Percentiles rank a stretch among this genome's conserved stretches.
Conservation (phyloP, 305 asterid species). For the Petunia hybrid region DNA sequence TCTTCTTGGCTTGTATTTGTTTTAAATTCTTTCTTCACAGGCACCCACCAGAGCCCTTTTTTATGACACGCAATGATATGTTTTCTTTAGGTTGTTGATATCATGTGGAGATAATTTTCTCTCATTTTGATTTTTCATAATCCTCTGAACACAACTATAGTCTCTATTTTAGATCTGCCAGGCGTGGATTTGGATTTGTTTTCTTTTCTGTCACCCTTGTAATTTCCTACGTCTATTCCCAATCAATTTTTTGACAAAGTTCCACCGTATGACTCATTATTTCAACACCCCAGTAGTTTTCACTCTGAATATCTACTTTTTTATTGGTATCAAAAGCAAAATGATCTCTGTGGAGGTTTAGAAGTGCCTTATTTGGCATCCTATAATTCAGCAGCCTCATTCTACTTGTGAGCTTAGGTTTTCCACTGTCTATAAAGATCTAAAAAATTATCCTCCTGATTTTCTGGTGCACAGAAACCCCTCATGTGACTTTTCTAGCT, state of each 20-base stretch:
- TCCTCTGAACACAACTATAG: neutral
- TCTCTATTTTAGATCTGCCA: neutral
- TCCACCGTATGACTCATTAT: neutral
- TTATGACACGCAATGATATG: neutral
- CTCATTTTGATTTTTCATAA: neutral
- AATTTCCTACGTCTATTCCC: neutral
- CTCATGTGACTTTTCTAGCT: neutral
- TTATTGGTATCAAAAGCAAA: neutral
- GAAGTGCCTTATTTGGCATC: neutral
- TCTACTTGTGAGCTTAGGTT: neutral
- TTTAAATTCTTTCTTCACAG: neutral
- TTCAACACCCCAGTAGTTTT: neutral
- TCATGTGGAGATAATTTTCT: neutral
- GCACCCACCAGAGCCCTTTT: neutral
- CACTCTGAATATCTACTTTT: neutral
- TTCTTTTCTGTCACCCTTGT: neutral
- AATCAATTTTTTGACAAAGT: neutral
- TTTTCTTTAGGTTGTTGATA: neutral
- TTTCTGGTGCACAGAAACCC: neutral
- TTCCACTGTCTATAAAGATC: neutral
- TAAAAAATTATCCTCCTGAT: conserved; percentile 13
- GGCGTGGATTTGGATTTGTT: neutral
- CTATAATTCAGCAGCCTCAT: neutral
- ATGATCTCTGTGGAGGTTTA: no score
- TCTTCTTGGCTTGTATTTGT: neutral